Base-by-base conservation (phyloP, 2,329 filamentous ascomycete genomes). In the Fusarium pseudograminearum region DNA sequence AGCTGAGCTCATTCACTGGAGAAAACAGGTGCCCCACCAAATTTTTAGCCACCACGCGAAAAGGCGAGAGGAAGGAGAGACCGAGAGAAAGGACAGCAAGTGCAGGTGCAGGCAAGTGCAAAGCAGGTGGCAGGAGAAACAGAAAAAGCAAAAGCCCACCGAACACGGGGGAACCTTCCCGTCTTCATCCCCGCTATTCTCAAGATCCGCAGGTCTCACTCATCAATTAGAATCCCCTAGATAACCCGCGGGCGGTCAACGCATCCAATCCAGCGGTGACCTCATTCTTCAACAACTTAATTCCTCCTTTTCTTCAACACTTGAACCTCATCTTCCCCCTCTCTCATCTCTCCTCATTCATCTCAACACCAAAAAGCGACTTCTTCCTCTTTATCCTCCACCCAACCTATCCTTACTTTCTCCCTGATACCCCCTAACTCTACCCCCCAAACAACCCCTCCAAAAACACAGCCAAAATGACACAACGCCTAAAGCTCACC, bases 401-500 rank as follows among this genome's bases (percentile, higher is more conserved):
- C 6, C 20, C 11, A 20, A 36, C 20, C 10, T 22, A 22, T 16
- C 40, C 36, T 9, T 18, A 12, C 5, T 22, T 8, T 24, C 22
- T 22, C 24, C 12, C 47, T 28, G 5, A 44, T 50, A 33, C 28
- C 46, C 30, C 36, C 30, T 20, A 24, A 46, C 33, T 28, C 20
- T 30, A 14, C 5, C 10, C 14, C 33, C 4, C n/a, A 38, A 38
- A 59, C 30, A 36, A 26, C 47, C 24, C 10, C 15, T n/a, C 45
- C 14, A 24, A 36, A 58, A 20, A 54, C 24, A 15, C 40, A 44
- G 38, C 40, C 61, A 55, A 64, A 38, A 69, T 69, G 67, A 50
- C 67, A 70, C 41, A 73, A 65, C 22, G 38, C 45, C 61, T 76
- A 72, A 76, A 76, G 73, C 74, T 76, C 64, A 76, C 47, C 54